Percentiles rank a stretch among this genome's conserved stretches.
These are phyloP conservation scores for Capsaspora owczarzaki DNA, from an alignment of 78 protist genomes.

Conservation along the genomic window DNA sequence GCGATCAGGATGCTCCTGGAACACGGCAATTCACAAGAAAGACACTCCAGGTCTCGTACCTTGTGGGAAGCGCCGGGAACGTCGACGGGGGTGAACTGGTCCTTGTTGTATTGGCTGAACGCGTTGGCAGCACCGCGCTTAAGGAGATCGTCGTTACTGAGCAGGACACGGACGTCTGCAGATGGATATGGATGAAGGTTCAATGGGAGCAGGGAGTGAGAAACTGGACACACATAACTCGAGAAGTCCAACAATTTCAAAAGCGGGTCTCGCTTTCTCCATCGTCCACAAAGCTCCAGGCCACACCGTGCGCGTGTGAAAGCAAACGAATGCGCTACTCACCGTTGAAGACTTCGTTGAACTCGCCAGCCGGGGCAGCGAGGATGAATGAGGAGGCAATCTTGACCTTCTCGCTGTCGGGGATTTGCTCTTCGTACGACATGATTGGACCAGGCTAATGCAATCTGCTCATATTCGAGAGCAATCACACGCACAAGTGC, in stretches of 20 bases:
- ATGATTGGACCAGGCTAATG: too few species aligned
- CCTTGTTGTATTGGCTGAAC: conserved; percentile 12
- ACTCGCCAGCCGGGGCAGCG: conserved; percentile 50
- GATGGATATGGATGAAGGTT: too few species aligned
- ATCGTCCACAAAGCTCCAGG: too few species aligned
- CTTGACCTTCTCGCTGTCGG: conserved; percentile 4
- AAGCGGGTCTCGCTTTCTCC: too few species aligned
- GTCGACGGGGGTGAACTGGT: neutral
- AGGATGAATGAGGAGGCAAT: conserved; percentile 23
- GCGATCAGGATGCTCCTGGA: too few species aligned
- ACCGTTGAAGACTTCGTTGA: conserved; percentile 48
- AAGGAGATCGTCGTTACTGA: conserved; percentile 17
- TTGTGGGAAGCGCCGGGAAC: neutral
- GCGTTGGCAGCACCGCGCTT: conserved; percentile 4
- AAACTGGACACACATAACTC: neutral
- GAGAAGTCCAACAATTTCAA: conserved; percentile 12
- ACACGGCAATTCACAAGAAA: too few species aligned
- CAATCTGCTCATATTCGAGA: too few species aligned
- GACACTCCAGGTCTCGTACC: too few species aligned
- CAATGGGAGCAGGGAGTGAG: too few species aligned
- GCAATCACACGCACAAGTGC: too few species aligned
- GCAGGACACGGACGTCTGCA: conserved; percentile 18
- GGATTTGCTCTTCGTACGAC: conserved; percentile 5
- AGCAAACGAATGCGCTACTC: neutral
- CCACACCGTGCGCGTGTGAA: too few species aligned